Conservation (phyloP, 768 basidiomycete genomes). For the Phylloporus arenicola region DNA sequence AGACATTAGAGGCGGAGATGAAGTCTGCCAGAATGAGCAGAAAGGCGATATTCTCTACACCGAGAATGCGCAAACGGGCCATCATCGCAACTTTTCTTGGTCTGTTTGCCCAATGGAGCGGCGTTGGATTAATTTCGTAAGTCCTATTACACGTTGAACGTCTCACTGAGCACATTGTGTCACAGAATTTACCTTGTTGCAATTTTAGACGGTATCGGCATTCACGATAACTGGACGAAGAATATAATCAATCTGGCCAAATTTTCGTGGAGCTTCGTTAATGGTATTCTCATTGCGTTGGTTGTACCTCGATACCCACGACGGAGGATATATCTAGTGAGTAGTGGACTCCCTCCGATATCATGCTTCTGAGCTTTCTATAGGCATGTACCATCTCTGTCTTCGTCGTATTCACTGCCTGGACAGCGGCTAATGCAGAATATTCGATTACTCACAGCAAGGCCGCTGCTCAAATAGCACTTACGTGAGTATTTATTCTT, state of each 20-base stretch:
- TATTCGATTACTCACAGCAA: constrained; percentile 5
- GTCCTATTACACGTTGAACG: background rate
- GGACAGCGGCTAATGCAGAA: constrained; percentile 16
- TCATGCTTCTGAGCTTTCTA: background rate
- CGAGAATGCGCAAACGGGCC: constrained; percentile 15
- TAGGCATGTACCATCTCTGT: constrained; percentile 12
- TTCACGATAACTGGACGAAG: constrained; percentile 14
- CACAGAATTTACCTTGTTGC: constrained; percentile 11
- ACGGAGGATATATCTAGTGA: constrained; percentile 9
- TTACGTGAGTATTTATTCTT: constrained; percentile 9
- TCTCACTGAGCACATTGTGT: background rate
- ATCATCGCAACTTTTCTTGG: constrained; percentile 7
- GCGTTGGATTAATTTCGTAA: constrained; percentile 9
- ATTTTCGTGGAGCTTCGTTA: constrained; percentile 7
- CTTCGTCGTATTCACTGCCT: constrained; percentile 10
- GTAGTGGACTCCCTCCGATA: background rate
- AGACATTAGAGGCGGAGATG: constrained; percentile 38
- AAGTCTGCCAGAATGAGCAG: background rate
- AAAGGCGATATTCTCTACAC: background rate
- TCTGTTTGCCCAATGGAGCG: constrained; percentile 8
- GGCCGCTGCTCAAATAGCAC: constrained; percentile 3
- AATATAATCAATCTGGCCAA: constrained; percentile 9
- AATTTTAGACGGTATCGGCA: constrained; percentile 11
- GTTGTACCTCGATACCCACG: constrained; percentile 5
- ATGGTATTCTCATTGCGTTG: background rate